Evolutionary conservation across 2,329 filamentous ascomycete species (phyloP), one percentile per base, ranked within the genome.

Genomic region (Hymenoscyphus scutula): DNA sequence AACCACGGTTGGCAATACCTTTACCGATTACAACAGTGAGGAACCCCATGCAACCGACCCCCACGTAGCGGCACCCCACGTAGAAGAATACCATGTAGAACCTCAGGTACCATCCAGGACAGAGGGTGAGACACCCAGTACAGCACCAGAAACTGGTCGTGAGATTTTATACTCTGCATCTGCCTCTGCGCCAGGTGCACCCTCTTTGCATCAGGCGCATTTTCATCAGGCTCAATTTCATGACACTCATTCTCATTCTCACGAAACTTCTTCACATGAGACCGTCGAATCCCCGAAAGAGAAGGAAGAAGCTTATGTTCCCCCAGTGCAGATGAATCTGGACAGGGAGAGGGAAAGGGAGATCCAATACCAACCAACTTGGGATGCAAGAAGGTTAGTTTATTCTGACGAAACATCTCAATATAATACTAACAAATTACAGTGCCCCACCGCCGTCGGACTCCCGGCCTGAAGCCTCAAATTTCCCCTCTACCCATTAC

Each of bases 401-500:
- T 68, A 76, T 76, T 72, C 68, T 73, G 71, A 66, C 68, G 55
- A 69, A 65, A 62, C 68, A 63, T 34, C 19, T 30, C 19, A 23
- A 37, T 41, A 30, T 41, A 34, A 62, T 25, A 53, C 64, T 68
- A 66, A 71, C 53, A 25, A 48, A 34, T 2, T 45, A 65, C 70
- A 76, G 74, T 71, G 76, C 76, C 67, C 77, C 87, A 53, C 86
- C 87, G 62, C 86, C 86, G 11, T 61, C 76, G 51, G 77, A 90
- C 71, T 91, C 92, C 5, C 89, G 82, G 72, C 93, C 93, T 8
- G 95, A 98, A 80, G 94, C 92, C 6, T 80, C 85, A 65, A 91
- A 96, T 74, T 90, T 98, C 72, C 91, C 92, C 17, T 82, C 82
- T 55, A 85, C 87, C 62, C 86, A 86, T 61, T 98, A 98, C 76